Evolutionary conservation across 192 early-diverging fungal genomes (phyloP), one percentile per base, ranked within the genome.

Genomic region (Funneliformis geosporum): DNA sequence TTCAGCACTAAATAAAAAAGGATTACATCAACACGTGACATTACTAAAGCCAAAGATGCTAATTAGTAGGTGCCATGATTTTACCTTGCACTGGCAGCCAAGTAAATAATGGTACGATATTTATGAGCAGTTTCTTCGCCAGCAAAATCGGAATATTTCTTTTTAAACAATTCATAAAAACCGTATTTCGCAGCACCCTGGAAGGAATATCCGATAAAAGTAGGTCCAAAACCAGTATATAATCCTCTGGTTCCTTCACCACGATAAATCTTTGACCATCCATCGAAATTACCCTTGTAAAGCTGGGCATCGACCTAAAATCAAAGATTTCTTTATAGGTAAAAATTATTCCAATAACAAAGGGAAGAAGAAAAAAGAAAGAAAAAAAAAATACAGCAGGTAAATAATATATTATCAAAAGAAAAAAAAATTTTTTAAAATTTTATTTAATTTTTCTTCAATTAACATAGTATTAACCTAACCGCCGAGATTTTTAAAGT

Each of bases 91-190:
- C 93, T 94, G 8, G 89, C 92, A 60, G 88, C 82, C 80, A 93
- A 85, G 81, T 89, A 94, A 75, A 96, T 81, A 39, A 88, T 65
- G 1, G 91, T 92, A 85, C 92, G 90, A 88, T 95, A 92, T 84
- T 94, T 90, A 40, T 86, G 82, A 14, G 95, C 90, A 81, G 83
- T 83, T 86, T 96, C 88, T 71, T 91, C 91, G 76, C 92, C 92
- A 50, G 84, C 91, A 10, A 89, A 10, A 50, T 84, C 81, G 66
- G 87, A 80, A 79, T 92, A 94, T 76, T 86, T 83, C 84, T 93
- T 89, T 86, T 97, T 97, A 89, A 95, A 97, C 79, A 92, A 82
- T 85, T 97, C 95, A 86, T 96, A 96, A 69, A 95, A 90, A 33
- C 95, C 95, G 85, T 94, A 97, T 87, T 97, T 97, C 87, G 88